Conservation (phyloP, 1,284 basidiomycete genomes). For the Ganoderma resinaceum region DNA sequence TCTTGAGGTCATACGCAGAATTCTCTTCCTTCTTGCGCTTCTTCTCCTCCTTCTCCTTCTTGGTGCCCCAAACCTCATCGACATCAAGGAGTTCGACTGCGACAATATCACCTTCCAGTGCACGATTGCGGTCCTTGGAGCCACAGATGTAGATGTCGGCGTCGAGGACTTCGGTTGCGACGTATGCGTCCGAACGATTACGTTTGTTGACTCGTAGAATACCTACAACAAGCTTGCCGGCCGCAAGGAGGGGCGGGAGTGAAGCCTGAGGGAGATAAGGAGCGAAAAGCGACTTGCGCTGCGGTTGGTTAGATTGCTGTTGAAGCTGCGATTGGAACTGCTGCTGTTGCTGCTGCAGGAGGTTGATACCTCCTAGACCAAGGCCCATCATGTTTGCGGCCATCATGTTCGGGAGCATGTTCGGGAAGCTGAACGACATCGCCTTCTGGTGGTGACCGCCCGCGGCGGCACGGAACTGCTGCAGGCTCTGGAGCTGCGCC, state of each 20-base stretch:
- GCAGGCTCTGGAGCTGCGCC: slow-evolving; percentile 94
- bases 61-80: slow-evolving; percentile 98
- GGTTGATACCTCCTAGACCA: slow-evolving; percentile 79
- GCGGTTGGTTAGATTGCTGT: slow-evolving; percentile 87
- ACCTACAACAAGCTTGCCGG: slow-evolving; percentile 98
- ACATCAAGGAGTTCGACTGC: slow-evolving; percentile 98
- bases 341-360: slow-evolving; percentile 89
- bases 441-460: slow-evolving; percentile 97
- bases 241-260: slow-evolving; percentile 95
- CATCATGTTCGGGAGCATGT: slow-evolving; percentile 96
- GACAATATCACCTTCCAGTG: slow-evolving; percentile 98
- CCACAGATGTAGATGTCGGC: slow-evolving; percentile 99
- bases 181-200: slow-evolving; percentile 98
- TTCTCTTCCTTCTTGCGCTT: slow-evolving; percentile 99
- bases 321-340: slow-evolving; percentile 91
- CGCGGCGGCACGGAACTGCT: slow-evolving; percentile 96
- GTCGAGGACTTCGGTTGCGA: slow-evolving; percentile 98
- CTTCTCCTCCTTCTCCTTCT: slow-evolving; percentile 99
- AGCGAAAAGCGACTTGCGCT: slow-evolving; percentile 98
- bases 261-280: slow-evolving; percentile 99
- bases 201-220: slow-evolving; percentile 98
- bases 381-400: slow-evolving; percentile 94
- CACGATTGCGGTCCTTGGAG: slow-evolving; percentile 98
- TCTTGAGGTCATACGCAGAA: slow-evolving; percentile 86
- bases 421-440: slow-evolving; percentile 97